Evolutionary conservation across 495 filamentous ascomycete species (phyloP).

Genomic region (Xylaria cubensis): DNA sequence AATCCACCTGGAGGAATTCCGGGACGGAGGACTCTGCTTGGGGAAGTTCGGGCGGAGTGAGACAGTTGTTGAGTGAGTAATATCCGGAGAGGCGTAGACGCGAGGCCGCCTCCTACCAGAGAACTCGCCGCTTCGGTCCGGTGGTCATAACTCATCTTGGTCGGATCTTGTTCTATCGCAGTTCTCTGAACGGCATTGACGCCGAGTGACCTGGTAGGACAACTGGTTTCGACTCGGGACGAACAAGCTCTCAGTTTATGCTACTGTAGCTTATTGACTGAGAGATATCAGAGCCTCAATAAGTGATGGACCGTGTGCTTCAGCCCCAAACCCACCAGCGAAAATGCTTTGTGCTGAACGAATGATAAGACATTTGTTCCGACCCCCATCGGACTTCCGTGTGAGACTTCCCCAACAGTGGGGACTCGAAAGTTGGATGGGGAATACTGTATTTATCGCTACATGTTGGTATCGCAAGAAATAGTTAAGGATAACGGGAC

Average conservation of each 20-base stretch:
- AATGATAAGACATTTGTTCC: not conserved
- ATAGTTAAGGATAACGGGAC: not conserved
- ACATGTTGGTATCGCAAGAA: constrained; percentile 3
- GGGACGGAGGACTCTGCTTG: constrained; percentile 18
- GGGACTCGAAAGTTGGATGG: constrained; percentile 11
- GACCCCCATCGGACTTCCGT: constrained; percentile 40
- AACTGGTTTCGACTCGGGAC: not conserved
- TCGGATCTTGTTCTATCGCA: not conserved
- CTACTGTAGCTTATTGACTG: not conserved
- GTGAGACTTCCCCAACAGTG: constrained; percentile 6
- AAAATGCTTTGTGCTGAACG: not conserved
- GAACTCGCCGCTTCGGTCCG: not conserved
- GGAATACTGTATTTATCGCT: not conserved
- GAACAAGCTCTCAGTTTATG: not conserved
- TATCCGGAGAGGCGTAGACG: not conserved
- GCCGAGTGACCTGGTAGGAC: not conserved
- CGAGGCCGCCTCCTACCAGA: not conserved
- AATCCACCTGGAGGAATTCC: not conserved
- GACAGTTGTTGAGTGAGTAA: not conserved
- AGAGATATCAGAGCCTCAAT: not conserved
- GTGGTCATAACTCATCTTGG: not conserved
- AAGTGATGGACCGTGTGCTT: not conserved
- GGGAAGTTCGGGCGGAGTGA: constrained; percentile 10
- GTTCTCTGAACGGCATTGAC: not conserved
- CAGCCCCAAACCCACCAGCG: not conserved